phyloP scores from a whole-genome alignment of 169 alveolate species.

The Babesia gibsoni region DNA sequence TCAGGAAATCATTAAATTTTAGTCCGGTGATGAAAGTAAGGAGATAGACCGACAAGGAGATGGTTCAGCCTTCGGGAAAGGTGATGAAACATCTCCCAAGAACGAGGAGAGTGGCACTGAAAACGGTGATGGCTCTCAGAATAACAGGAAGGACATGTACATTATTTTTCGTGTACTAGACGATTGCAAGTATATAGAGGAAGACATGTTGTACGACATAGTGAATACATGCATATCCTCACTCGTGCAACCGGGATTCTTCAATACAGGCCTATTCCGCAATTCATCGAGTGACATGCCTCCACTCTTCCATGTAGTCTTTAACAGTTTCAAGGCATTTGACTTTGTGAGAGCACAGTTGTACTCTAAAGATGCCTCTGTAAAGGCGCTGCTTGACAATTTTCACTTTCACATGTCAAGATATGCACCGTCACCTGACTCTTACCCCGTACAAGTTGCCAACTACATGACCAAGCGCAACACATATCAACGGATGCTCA shows the following conservation, averaged over 20 bases:
- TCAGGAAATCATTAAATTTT: no score
- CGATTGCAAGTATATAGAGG: background rate
- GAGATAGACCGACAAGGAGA: no score
- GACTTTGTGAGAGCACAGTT: constrained; percentile 15
- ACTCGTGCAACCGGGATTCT: background rate
- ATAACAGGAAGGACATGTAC: no score
- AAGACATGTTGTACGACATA: background rate
- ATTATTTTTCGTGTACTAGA: constrained; percentile 16
- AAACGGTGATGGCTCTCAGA: no score
- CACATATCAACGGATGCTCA: background rate
- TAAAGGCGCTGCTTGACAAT: background rate
- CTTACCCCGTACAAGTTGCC: background rate
- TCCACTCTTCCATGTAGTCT: background rate
- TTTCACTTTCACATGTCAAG: constrained; percentile 25
- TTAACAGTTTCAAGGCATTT: constrained; percentile 10
- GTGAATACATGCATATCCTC: background rate
- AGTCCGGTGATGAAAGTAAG: no score
- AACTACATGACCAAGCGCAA: background rate
- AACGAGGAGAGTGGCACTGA: no score
- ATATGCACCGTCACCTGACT: background rate
- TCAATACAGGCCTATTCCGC: background rate
- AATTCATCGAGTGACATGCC: constrained; percentile 1
- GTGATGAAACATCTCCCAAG: no score
- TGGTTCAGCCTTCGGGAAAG: no score
- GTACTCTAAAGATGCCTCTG: background rate